phyloP scores from a whole-genome alignment of 441 rosid species.

The Jatropha multifida region DNA sequence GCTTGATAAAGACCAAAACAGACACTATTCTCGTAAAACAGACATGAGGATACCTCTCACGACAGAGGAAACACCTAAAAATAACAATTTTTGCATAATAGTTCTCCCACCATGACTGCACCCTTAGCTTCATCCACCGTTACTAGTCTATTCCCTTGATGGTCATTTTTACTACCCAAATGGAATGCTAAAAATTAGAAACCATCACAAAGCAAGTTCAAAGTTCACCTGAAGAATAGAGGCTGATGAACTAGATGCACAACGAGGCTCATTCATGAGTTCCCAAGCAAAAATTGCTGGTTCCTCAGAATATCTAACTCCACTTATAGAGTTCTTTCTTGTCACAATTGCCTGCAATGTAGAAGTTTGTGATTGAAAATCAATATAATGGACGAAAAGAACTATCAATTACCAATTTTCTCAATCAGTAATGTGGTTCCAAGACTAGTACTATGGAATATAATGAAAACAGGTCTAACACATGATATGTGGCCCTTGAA shows the following conservation, averaged over 20 bases:
- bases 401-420: not conserved
- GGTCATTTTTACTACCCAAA: not conserved
- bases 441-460: not conserved
- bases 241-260: slow-evolving; percentile 41
- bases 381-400: not conserved
- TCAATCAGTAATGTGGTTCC: not conserved
- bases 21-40: not conserved
- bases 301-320: slow-evolving; percentile 44
- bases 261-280: slow-evolving; percentile 56
- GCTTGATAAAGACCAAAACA: not conserved
- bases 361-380: not conserved
- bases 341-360: slow-evolving; percentile 36
- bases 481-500: not conserved
- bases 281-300: slow-evolving; percentile 64
- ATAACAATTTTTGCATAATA: not conserved
- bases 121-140: not conserved
- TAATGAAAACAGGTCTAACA: not conserved
- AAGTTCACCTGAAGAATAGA: slow-evolving; percentile 44
- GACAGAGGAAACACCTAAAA: not conserved
- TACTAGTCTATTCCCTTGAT: not conserved
- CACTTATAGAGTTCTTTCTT: slow-evolving; percentile 48
- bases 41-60: not conserved
- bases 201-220: not conserved
- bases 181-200: slow-evolving; percentile 3
- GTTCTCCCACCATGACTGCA: not conserved